A percentile compares a stretch with the other conserved stretches of the same genome.
These are phyloP conservation scores for Cryptococcus sp. DNA, from an alignment of 1,284 basidiomycete genomes.

Conservation along the genomic window DNA sequence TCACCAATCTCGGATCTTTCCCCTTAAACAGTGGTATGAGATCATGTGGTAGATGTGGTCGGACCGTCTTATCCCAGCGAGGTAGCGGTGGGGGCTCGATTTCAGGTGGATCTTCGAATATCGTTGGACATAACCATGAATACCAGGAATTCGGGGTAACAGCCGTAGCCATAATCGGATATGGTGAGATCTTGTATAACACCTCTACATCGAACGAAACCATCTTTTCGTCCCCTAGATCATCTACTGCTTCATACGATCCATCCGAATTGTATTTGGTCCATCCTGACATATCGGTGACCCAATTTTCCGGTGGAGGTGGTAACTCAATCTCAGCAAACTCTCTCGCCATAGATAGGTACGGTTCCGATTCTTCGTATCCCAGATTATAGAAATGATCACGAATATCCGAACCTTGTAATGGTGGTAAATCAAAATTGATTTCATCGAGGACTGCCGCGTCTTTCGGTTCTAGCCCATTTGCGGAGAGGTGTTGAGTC, in stretches of 20 bases:
- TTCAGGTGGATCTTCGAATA: conserved; percentile 55
- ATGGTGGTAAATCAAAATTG: conserved; percentile 72
- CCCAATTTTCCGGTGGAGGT: conserved; percentile 64
- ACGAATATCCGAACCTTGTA: conserved; percentile 77
- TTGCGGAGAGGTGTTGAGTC: conserved; percentile 68
- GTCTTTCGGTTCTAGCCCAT: conserved; percentile 73
- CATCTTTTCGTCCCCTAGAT: conserved; percentile 64
- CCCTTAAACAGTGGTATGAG: conserved; percentile 38
- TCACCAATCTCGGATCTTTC: conserved; percentile 59
- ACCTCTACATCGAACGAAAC: conserved; percentile 90
- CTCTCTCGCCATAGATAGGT: conserved; percentile 66
- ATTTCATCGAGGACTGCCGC: conserved; percentile 75
- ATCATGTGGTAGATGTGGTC: conserved; percentile 22
- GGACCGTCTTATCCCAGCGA: conserved; percentile 28
- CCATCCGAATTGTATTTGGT: conserved; percentile 65
- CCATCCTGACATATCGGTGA: conserved; percentile 74
- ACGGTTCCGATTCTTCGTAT: conserved; percentile 67
- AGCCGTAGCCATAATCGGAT: conserved; percentile 86
- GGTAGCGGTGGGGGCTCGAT: conserved; percentile 2
- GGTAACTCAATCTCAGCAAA: conserved; percentile 60
- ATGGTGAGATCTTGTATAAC: conserved; percentile 74
- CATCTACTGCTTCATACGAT: conserved; percentile 25
- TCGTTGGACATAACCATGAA: conserved; percentile 91
- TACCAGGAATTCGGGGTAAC: conserved; percentile 85
- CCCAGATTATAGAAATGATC: conserved; percentile 89